Evolutionary conservation across 2,329 filamentous ascomycete genomes (phyloP).

Genomic region (Epichloe bromicola): DNA sequence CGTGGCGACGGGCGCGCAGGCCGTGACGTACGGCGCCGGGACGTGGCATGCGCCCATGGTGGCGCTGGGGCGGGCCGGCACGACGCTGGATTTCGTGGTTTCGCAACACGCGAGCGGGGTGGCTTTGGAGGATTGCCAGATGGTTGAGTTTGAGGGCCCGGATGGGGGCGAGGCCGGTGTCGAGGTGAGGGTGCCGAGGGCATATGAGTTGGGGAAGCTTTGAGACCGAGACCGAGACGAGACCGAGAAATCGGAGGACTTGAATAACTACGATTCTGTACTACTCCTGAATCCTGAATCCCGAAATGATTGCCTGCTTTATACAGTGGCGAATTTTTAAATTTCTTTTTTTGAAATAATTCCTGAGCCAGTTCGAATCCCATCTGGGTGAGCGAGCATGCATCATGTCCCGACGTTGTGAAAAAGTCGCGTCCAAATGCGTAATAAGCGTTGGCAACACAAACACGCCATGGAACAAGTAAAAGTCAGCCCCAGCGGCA

Average conservation of each 20-base stretch:
- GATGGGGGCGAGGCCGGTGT: constrained; percentile 27
- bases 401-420: too few relatives aligned
- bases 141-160: constrained; percentile 37
- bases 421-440: not conserved
- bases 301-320: too few relatives aligned
- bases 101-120: constrained; percentile 82
- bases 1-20: constrained; percentile 62
- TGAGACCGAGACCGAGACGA: not conserved
- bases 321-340: too few relatives aligned
- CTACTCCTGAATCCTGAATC: too few relatives aligned
- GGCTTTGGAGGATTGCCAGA: constrained; percentile 74
- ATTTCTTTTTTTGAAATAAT: not conserved
- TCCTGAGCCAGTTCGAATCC: too few relatives aligned
- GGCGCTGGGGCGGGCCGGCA: constrained; percentile 49
- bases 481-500: not conserved
- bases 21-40: constrained; percentile 80
- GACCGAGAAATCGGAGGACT: too few relatives aligned
- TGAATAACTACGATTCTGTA: too few relatives aligned
- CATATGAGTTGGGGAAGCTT: constrained; percentile 7
- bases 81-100: constrained; percentile 72
- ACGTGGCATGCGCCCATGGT: constrained; percentile 98
- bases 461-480: not conserved
- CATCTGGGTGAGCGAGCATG: not conserved
- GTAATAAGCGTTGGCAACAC: not conserved
- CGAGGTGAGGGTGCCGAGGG: constrained; percentile 20